Evolutionary conservation across 2,329 filamentous ascomycete species (phyloP), one percentile per base, ranked within the genome.

Genomic region (Botrytis pseudocinerea): DNA sequence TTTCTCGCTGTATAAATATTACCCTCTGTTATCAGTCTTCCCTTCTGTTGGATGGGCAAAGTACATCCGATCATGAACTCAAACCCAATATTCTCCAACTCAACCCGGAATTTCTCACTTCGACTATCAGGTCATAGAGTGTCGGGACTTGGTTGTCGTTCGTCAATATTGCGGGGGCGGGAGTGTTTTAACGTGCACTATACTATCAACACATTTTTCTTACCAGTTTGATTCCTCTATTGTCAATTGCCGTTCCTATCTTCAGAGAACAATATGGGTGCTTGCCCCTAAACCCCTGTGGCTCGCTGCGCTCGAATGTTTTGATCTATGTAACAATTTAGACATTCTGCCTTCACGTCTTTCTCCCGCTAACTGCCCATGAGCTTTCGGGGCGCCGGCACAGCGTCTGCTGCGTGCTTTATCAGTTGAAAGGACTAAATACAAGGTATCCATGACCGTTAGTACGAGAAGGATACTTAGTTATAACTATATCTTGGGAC

Each of bases 241-340:
- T 1, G 22, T 25, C 20, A 0, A 1, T 10, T n/a, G 35, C 12
- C 22, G 38, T 61, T n/a, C 38, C 0, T 61, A 14, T 14, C 10
- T 18, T n/a, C 1, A 40, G 38, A 42, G 2, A 18, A 18, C n/a
- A 0, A 32, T 57, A 9, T 57, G n/a, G 51, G 25, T 10, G 48
- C 25, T 16, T 4, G 25, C 25, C n/a, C 14, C n/a, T 14, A 57
- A 57, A 4, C n/a, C 14, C 51, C n/a, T 14, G 28, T 9, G n/a
- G 51, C 51, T 57, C n/a, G 51, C 51, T 57, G 51, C 51, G 51
- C 51, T 57, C 51, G 51, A 28, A 28, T 28, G 4, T 32, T 9
- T 9, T n/a, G 28, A 18, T 28, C 28, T 25, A 7, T 16, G 48
- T 3, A 16, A 32, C n/a, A 57, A 28, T 28, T 25, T 28, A 57